phyloP scores from a whole-genome alignment of 805 yeast species.

The Tetrapisispora taiwanensis region DNA sequence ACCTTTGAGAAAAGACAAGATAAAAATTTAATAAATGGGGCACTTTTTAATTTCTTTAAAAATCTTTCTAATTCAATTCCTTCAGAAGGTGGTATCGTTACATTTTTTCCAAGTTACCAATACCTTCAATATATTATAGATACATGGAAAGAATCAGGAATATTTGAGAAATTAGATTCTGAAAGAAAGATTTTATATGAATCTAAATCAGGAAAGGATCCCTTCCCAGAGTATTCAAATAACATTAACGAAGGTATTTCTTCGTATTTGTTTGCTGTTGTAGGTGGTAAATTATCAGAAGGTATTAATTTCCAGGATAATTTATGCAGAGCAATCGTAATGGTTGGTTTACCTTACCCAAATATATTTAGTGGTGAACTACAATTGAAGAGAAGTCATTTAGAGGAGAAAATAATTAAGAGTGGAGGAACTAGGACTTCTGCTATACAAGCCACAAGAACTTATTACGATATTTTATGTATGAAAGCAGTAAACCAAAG shows the following conservation, averaged over 20 bases:
- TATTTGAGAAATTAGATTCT: constrained; percentile 29
- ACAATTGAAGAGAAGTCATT: constrained; percentile 55
- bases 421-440: constrained; percentile 38
- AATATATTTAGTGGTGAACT: constrained; percentile 75
- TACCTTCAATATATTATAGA: constrained; percentile 45
- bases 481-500: constrained; percentile 90
- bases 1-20: constrained; percentile 56
- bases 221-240: constrained; percentile 42
- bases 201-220: constrained; percentile 36
- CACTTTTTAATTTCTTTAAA: constrained; percentile 34
- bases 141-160: constrained; percentile 39
- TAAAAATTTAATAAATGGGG: constrained; percentile 31
- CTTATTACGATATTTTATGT: constrained; percentile 62
- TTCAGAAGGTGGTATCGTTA: constrained; percentile 52
- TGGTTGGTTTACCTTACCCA: constrained; percentile 87
- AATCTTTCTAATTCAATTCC: constrained; percentile 37
- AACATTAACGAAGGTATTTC: constrained; percentile 36
- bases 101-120: constrained; percentile 77
- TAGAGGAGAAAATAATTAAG: constrained; percentile 42
- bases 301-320: constrained; percentile 87
- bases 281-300: constrained; percentile 87
- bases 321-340: constrained; percentile 75
- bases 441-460: constrained; percentile 41
- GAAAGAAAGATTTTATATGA: constrained; percentile 50
- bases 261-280: constrained; percentile 70